Base-by-base conservation (phyloP, 106 monocot genomes). In the Allium sativum region DNA sequence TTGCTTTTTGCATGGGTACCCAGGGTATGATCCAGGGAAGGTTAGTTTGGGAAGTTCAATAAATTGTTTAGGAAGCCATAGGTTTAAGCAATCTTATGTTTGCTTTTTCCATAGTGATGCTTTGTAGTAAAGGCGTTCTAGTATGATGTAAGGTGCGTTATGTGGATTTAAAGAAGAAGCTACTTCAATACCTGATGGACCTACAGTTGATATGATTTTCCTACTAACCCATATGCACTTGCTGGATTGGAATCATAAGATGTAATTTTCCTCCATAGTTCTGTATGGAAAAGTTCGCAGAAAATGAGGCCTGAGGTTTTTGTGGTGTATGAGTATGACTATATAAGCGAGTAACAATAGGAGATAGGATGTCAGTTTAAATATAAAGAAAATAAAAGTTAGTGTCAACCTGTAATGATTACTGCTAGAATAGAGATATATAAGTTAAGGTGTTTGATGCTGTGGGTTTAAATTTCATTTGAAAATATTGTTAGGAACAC, bases 41-140 rank as follows among this genome's bases (percentile, higher is more conserved):
- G 76, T 75, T 31, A 72, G 63, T 15, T 67, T 58, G 8, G 75
- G 80, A n/a, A 80, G 68, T 42, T 80, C 76, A 72, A 70, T 76
- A 59, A 80, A 80, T 52, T 80, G 67, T 56, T 80, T 80, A 44
- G 80, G 75, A 18, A 76, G 72, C 56, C 76, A 76, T 15, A 80
- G 76, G 58, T 68, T 71, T 16, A 80, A 56, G 42, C 80, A 76
- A 22, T 80, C 80, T 40, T 80, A 76, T 19, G 76, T 75, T 40
- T 72, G 66, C 42, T 70, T 71, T 55, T 76, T 75, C 80, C 80
- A 80, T 9, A 80, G 71, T 10, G 75, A 80, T 61, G 71, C 80
- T 17, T 76, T 68, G 71, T 76, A 76, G 45, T 80, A 71, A 7
- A 71, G 40, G 0, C 76, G 66, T 64, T 80, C 80, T 6, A 80